These are phyloP conservation scores for Tetrahymena borealis DNA, from an alignment of 73 alveolate species.

Conservation along the genomic window DNA sequence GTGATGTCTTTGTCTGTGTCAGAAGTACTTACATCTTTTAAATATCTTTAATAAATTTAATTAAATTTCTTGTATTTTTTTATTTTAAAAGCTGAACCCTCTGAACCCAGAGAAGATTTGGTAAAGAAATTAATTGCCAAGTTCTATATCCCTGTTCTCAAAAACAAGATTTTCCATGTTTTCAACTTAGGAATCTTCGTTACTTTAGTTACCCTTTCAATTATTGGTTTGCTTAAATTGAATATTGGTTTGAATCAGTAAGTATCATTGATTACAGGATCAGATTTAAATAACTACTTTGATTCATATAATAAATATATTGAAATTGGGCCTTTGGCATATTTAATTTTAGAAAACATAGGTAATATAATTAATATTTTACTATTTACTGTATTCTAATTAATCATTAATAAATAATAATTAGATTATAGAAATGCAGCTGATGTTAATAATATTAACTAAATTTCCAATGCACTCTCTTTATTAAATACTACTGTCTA, in stretches of 20 bases:
- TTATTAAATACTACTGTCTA: slow-evolving; percentile 68
- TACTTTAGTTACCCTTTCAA: slow-evolving; percentile 44
- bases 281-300: slow-evolving; percentile 78
- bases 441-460: slow-evolving; percentile 56
- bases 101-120: slow-evolving; percentile 60
- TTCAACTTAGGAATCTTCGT: slow-evolving; percentile 40
- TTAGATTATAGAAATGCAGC: slow-evolving; percentile 63
- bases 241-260: slow-evolving; percentile 79
- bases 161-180: slow-evolving; percentile 45
- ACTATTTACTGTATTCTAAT: not conserved
- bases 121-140: slow-evolving; percentile 58
- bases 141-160: slow-evolving; percentile 58
- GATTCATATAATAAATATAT: slow-evolving; percentile 64
- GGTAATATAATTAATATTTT: not conserved
- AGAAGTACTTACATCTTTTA: not conserved
- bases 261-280: slow-evolving; percentile 67
- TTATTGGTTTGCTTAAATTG: slow-evolving; percentile 49
- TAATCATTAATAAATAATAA: not conserved
- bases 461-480: slow-evolving; percentile 71
- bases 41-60: not conserved
- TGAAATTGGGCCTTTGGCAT: slow-evolving; percentile 92
- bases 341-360: slow-evolving; percentile 67
- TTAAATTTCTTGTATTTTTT: not conserved
- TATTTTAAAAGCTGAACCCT: slow-evolving; percentile 27
- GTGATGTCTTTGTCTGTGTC: slow-evolving; percentile 71